Percentiles rank a stretch among this genome's conserved stretches.
Evolutionary conservation across 805 yeast species (phyloP).

Genomic region (Isabelozyma pseudorhagii): DNA sequence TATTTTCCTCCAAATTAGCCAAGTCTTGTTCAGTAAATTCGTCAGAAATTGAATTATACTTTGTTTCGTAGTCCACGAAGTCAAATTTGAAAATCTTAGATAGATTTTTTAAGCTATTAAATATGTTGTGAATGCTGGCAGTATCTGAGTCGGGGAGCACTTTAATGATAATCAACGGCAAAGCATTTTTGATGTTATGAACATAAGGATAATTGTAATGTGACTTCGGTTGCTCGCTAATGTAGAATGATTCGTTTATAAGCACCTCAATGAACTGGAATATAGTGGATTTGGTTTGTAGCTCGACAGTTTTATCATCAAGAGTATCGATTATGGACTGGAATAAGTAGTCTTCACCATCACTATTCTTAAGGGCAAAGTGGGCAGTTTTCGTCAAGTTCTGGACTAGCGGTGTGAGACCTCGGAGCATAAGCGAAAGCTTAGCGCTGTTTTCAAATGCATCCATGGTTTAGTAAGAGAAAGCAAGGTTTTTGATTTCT

Average conservation of each 20-base stretch:
- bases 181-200: conserved; percentile 24
- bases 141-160: conserved; percentile 36
- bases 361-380: conserved; percentile 56
- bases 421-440: conserved; percentile 63
- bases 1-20: conserved; percentile 23
- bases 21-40: conserved; percentile 35
- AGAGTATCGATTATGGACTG: conserved; percentile 64
- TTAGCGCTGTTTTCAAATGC: conserved; percentile 83
- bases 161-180: conserved; percentile 31
- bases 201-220: conserved; percentile 37
- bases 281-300: conserved; percentile 63
- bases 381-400: conserved; percentile 50
- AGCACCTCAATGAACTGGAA: conserved; percentile 70
- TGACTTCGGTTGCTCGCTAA: conserved; percentile 33
- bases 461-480: conserved; percentile 53
- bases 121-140: conserved; percentile 35
- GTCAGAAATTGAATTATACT: conserved; percentile 25
- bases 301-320: conserved; percentile 42
- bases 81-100: conserved; percentile 34
- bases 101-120: conserved; percentile 32
- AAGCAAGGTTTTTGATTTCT: neutral
- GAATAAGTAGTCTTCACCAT: conserved; percentile 64
- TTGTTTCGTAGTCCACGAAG: conserved; percentile 17
- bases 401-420: conserved; percentile 61
- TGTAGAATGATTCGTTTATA: conserved; percentile 33